phyloP scores from a whole-genome alignment of 2,329 filamentous ascomycete species.

The Phyllosticta paracitricarpa region DNA sequence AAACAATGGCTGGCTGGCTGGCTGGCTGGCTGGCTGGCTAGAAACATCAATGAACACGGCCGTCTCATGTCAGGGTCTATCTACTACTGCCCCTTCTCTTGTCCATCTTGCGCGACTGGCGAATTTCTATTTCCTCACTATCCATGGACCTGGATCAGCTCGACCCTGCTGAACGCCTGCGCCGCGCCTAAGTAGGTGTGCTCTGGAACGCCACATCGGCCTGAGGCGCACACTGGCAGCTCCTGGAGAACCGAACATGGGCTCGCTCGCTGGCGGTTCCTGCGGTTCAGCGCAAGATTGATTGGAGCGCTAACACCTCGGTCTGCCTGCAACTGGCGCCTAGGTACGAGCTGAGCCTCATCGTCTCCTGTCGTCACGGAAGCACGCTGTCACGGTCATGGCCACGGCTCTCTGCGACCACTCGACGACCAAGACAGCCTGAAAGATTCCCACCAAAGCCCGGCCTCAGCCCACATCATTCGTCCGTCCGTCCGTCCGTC shows the following conservation, averaged over 20 bases:
- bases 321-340: background rate
- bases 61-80: too few relatives aligned
- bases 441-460: background rate
- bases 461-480: background rate
- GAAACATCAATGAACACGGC: too few relatives aligned
- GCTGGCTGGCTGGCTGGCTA: too few relatives aligned
- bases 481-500: background rate
- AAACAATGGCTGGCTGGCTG: too few relatives aligned
- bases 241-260: background rate
- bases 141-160: background rate
- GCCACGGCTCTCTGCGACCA: background rate
- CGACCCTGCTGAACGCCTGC: background rate
- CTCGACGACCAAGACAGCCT: background rate
- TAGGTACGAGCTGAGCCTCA: constrained; percentile 3
- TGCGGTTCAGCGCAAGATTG: background rate
- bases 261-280: background rate
- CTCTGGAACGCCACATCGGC: background rate
- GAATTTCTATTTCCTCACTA: background rate
- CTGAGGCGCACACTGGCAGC: background rate
- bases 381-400: background rate
- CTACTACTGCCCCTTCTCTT: background rate
- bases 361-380: background rate
- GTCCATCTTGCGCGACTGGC: background rate
- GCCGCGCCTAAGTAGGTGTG: background rate
- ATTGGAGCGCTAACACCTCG: constrained; percentile 10